Conservation (phyloP, 345 rosid species). For the Eutrema japonicum region DNA sequence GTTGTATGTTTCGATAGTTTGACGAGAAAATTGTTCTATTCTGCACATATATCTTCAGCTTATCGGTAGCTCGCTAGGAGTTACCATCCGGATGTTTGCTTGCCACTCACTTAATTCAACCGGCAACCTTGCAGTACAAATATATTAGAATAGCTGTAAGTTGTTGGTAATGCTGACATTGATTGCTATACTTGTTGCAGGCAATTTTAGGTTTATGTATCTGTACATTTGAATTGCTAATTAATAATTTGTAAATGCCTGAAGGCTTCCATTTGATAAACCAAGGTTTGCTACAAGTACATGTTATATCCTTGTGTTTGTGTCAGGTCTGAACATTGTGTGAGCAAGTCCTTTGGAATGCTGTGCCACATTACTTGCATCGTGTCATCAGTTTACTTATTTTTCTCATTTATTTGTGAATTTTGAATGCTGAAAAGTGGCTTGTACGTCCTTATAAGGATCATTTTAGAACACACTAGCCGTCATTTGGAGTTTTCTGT, state of each 20-base stretch:
- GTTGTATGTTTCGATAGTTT: constrained; percentile 14
- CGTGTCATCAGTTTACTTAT: constrained; percentile 66
- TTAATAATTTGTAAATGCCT: constrained; percentile 10
- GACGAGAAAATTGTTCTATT: neutral
- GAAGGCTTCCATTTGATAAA: constrained; percentile 10
- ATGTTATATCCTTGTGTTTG: constrained; percentile 1
- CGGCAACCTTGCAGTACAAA: constrained; percentile 90
- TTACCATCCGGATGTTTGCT: constrained; percentile 83
- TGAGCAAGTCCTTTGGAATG: constrained; percentile 98
- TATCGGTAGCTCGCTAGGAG: constrained; percentile 96
- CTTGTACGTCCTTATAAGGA: neutral
- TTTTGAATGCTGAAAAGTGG: neutral
- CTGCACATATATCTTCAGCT: constrained; percentile 56
- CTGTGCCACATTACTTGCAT: constrained; percentile 87
- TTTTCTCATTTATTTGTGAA: constrained; percentile 7
- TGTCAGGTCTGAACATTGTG: constrained; percentile 86
- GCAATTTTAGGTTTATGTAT: constrained; percentile 23
- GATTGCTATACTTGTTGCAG: constrained; percentile 25
- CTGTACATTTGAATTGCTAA: constrained; percentile 48
- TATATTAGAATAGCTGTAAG: constrained; percentile 91
- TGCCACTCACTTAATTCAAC: constrained; percentile 64
- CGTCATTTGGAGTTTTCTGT: too few relatives aligned
- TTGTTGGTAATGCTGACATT: constrained; percentile 24
- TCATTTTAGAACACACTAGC: too few relatives aligned
- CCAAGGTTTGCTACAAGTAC: constrained; percentile 16